Base-by-base conservation (phyloP, 2,329 filamentous ascomycete species). In the Arthrobotrys sphaeroides region DNA sequence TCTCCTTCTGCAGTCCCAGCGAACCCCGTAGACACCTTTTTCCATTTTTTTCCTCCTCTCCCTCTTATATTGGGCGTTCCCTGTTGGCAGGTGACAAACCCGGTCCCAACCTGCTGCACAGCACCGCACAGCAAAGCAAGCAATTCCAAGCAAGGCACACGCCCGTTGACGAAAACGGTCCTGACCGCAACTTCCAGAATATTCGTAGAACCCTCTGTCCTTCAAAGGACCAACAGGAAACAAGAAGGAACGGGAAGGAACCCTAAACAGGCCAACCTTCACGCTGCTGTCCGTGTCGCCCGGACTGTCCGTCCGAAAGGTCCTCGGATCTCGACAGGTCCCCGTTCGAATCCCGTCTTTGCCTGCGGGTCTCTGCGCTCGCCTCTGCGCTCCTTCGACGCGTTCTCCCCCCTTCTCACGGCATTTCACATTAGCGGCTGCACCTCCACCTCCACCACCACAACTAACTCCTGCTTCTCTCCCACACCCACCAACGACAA, bases 331-430 rank as follows among this genome's bases (percentile, higher is more conserved):
- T 38, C 43, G 55, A 51, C 31, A 28, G 33, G 28, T 60, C 40
- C 38, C 47, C 43, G 43, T 57, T 57, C 55, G 55, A 49, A 57
- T 13, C 22, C 24, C 43, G 5, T 38, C 36, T 47, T 40, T 28
- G 38, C 36, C 31, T 36, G 47, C 72, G 57, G 42, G 55, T 69
- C 31, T 31, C 12, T 38, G 20, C 2, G 22, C 20, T 47, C 45
- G 62, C 70, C 31, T 42, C 66, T 24, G 18, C 55, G 24, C 53
- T 57, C 61, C 53, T 33, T 68, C 72, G 55, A 75, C 72, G 72
- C 72, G 72, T 75, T 68, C 59, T 51, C 59, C 22, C 49, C 53
- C 40, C 57, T 18, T 53, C 64, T 59, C 47, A 55, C 45, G 72
- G 57, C 59, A 75, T 18, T 40, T 65, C 59, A 43, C 55, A 59